Base-by-base conservation (phyloP, 1,284 basidiomycete genomes). In the Trametes versicolor region DNA sequence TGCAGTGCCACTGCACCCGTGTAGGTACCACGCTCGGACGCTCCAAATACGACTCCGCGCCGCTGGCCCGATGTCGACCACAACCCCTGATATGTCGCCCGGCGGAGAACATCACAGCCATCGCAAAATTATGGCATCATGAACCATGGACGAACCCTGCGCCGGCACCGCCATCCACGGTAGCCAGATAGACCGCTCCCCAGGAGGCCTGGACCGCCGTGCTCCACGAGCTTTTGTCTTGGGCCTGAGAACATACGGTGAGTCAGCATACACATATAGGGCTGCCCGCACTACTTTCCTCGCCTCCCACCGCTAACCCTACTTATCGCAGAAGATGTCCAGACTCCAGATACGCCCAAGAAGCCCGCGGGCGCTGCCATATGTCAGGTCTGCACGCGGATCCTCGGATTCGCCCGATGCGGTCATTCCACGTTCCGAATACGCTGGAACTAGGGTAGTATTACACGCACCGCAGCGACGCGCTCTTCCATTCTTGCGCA, bases 41-140 rank as follows among this genome's bases (percentile, higher is more conserved):
- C 9, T 49, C 23, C n/a, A 49, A 49, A 7, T 12, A 27, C 10
- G 13, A 13, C 47, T 27, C 7, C 25, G 25, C 47, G 47, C 47
- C 25, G 21, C 45, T 23, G 17, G 9, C 9, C 19, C 45, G 21
- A 10, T 23, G 17, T 47, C 45, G 15, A 47, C 39, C 49, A 50
- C 25, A 23, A 54, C 37, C 52, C 52, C 37, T 27, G 52, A 54
- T 54, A 54, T 41, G 52, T 54, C 52, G 52, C 21, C 21, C 13
- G 29, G 52, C 8, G 15, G 9, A 27, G 52, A 29, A 49, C 48
- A 29, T 49, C 48, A 49, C 48, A 49, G 19, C 48, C 48, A 29
- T 29, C 25, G 29, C 29, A 32, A 32, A 32, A 32, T 32, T 32
- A 32, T 32, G 29, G 29, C 29, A 32, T 32, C 29, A 32, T 32